phyloP scores from a whole-genome alignment of 495 filamentous ascomycete species.

The Cercophora sp. region DNA sequence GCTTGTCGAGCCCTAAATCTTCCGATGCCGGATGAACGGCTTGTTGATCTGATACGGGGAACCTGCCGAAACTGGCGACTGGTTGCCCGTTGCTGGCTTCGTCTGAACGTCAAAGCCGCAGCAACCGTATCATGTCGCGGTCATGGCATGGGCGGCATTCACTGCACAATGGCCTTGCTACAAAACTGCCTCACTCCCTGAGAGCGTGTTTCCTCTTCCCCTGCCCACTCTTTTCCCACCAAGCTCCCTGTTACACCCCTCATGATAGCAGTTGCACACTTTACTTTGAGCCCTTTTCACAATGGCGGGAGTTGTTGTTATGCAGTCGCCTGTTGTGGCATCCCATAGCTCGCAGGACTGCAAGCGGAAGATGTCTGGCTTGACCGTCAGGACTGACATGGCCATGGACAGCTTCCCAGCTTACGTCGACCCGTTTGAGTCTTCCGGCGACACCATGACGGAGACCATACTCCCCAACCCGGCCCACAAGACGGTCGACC shows the following conservation, averaged over 20 bases:
- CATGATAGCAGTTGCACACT: neutral
- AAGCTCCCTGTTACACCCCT: neutral
- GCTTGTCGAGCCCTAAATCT: constrained; percentile 12
- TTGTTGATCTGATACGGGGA: constrained; percentile 20
- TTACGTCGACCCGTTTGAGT: constrained; percentile 36
- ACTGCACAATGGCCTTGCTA: no score
- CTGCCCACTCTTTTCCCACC: neutral
- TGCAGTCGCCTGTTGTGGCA: constrained; percentile 1
- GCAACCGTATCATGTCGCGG: constrained; percentile 12
- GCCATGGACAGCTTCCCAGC: constrained; percentile 37
- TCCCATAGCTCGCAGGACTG: constrained; percentile 14
- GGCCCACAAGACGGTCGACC: constrained; percentile 34
- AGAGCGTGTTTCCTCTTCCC: neutral
- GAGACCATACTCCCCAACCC: constrained; percentile 19
- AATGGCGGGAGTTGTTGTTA: constrained; percentile 24
- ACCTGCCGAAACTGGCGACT: constrained; percentile 2
- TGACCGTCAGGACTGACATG: constrained; percentile 45
- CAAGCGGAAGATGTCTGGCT: constrained; percentile 28
- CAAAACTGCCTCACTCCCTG: constrained; percentile 11
- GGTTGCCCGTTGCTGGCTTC: constrained; percentile 7
- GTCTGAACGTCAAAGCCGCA: constrained; percentile 14
- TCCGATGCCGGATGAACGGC: constrained; percentile 23
- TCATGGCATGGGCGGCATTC: constrained; percentile 12
- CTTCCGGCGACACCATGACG: constrained; percentile 32
- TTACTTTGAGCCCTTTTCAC: constrained; percentile 4